Percentiles rank a stretch among this genome's conserved stretches.
phyloP scores from a whole-genome alignment of 2,329 filamentous ascomycete genomes.

The Colletotrichum sp. region DNA sequence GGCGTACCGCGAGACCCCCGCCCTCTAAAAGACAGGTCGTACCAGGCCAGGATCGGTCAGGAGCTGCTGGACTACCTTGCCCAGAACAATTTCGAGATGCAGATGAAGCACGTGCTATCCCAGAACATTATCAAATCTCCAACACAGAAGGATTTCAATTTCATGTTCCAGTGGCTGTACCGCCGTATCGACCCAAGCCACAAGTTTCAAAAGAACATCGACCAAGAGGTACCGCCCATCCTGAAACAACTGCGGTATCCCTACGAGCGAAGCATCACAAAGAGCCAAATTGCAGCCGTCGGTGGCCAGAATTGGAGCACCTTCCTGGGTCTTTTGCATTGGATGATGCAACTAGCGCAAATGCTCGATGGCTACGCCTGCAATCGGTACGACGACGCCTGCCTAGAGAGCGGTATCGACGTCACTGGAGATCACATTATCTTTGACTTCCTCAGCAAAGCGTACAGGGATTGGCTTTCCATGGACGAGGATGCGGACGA shows the following conservation, averaged over 20 bases:
- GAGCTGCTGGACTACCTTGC: slow-evolving; percentile 92
- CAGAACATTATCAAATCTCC: slow-evolving; percentile 91
- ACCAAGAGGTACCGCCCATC: slow-evolving; percentile 91
- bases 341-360: slow-evolving; percentile 98
- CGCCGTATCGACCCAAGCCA: slow-evolving; percentile 94
- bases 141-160: slow-evolving; percentile 97
- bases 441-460: slow-evolving; percentile 87
- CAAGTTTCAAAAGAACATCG: slow-evolving; percentile 91
- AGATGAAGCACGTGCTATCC: slow-evolving; percentile 93
- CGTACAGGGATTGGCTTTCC: slow-evolving; percentile 92
- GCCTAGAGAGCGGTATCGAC: slow-evolving; percentile 85
- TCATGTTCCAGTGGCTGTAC: slow-evolving; percentile 98
- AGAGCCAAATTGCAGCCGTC: slow-evolving; percentile 92
- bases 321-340: slow-evolving; percentile 91
- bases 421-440: slow-evolving; percentile 91
- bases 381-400: slow-evolving; percentile 88
- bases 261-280: slow-evolving; percentile 94
- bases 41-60: slow-evolving; percentile 82
- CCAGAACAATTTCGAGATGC: slow-evolving; percentile 94
- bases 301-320: slow-evolving; percentile 97
- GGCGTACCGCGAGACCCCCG: slow-evolving; percentile 87
- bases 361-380: slow-evolving; percentile 86
- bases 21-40: slow-evolving; percentile 80
- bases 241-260: slow-evolving; percentile 94
- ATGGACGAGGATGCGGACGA: slow-evolving; percentile 90